A percentile compares a stretch with the other conserved stretches of the same genome.
These are phyloP conservation scores for Karstenula rhodostoma DNA, from an alignment of 2,329 filamentous ascomycete species.

Conservation along the genomic window DNA sequence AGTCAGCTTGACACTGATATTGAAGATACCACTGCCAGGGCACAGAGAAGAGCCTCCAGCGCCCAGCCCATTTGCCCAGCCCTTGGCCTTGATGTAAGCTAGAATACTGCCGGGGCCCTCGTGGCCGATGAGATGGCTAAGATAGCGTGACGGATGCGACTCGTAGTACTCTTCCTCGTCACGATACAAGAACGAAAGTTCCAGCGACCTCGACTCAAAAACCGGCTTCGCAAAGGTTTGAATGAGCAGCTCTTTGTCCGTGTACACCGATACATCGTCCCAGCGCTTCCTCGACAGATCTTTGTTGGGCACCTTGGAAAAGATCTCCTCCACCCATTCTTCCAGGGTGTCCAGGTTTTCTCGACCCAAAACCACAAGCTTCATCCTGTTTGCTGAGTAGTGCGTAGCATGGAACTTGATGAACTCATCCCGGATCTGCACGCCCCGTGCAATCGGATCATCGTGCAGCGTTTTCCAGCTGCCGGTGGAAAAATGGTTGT, in stretches of 20 bases:
- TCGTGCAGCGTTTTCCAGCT: slow-evolving; percentile 88
- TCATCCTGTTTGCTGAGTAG: slow-evolving; percentile 94
- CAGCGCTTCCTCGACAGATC: slow-evolving; percentile 73
- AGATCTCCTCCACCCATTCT: slow-evolving; percentile 83
- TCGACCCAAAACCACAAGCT: slow-evolving; percentile 83
- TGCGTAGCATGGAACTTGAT: slow-evolving; percentile 90
- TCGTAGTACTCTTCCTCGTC: slow-evolving; percentile 84
- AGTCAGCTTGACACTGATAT: slow-evolving; percentile 79
- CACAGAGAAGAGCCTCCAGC: slow-evolving; percentile 80
- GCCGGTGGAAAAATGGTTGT: slow-evolving; percentile 90
- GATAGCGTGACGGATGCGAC: slow-evolving; percentile 82
- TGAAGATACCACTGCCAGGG: slow-evolving; percentile 82
- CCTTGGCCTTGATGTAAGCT: slow-evolving; percentile 87
- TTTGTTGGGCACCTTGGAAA: slow-evolving; percentile 83
- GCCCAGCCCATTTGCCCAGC: slow-evolving; percentile 85
- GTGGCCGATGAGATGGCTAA: slow-evolving; percentile 89
- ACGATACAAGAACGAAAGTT: slow-evolving; percentile 82
- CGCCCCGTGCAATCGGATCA: slow-evolving; percentile 76
- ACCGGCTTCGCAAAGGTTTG: slow-evolving; percentile 91
- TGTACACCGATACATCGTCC: slow-evolving; percentile 69
- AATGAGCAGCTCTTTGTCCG: slow-evolving; percentile 67
- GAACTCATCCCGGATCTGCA: slow-evolving; percentile 89
- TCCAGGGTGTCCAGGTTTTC: slow-evolving; percentile 85
- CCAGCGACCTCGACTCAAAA: slow-evolving; percentile 82
- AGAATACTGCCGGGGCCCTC: slow-evolving; percentile 93